Percentiles rank a stretch among this genome's conserved stretches.
phyloP scores from a whole-genome alignment of 805 yeast genomes.

The Saturnispora sekii region DNA sequence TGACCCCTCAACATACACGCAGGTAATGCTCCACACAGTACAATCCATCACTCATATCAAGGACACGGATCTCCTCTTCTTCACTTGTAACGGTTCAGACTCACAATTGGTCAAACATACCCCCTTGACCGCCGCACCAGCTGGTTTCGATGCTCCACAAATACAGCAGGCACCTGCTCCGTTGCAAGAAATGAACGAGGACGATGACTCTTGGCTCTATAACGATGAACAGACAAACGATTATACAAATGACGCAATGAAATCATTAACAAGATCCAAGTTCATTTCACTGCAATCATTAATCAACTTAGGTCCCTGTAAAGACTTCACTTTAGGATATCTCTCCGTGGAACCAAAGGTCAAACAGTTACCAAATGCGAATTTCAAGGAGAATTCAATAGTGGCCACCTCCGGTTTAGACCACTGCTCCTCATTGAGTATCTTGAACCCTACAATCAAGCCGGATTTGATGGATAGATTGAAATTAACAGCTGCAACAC shows the following conservation, averaged over 20 bases:
- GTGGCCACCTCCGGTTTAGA: slow-evolving; percentile 63
- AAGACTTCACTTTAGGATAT: slow-evolving; percentile 57
- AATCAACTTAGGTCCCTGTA: slow-evolving; percentile 62
- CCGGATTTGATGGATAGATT: slow-evolving; percentile 61
- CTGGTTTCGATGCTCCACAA: background rate
- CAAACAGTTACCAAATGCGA: slow-evolving; percentile 62
- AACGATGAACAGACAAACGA: slow-evolving; percentile 27
- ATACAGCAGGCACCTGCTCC: slow-evolving; percentile 6
- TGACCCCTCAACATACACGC: slow-evolving; percentile 15
- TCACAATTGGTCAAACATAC: slow-evolving; percentile 38
- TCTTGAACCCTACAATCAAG: slow-evolving; percentile 57
- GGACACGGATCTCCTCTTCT: slow-evolving; percentile 38
- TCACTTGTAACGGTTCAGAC: slow-evolving; percentile 54
- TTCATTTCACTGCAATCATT: slow-evolving; percentile 45
- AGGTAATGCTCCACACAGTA: slow-evolving; percentile 27
- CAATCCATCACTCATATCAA: slow-evolving; percentile 31
- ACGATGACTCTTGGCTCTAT: slow-evolving; percentile 37
- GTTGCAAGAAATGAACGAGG: slow-evolving; percentile 24
- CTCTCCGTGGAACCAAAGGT: slow-evolving; percentile 43
- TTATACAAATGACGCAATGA: slow-evolving; percentile 5
- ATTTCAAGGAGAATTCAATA: slow-evolving; percentile 53
- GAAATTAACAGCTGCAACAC: slow-evolving; percentile 60
- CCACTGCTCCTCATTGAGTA: slow-evolving; percentile 42
- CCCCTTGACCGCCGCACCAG: slow-evolving; percentile 8
- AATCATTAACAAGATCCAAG: slow-evolving; percentile 20